phyloP scores from a whole-genome alignment of 441 rosid genomes.

The Pelargonium australe region DNA sequence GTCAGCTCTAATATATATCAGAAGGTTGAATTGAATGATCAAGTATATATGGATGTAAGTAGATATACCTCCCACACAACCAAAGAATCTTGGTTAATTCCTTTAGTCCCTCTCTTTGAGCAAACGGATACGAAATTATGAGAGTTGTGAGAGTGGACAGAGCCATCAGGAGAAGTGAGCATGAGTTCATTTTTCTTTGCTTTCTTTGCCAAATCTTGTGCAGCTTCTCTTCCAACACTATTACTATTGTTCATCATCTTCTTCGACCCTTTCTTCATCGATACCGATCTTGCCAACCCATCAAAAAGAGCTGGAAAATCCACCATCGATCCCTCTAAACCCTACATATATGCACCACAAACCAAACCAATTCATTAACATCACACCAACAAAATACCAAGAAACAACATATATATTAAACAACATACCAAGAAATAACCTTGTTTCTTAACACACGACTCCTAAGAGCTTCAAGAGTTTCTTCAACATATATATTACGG shows the following conservation, averaged over 20 bases:
- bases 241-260: slow-evolving; percentile 15
- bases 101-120: slow-evolving; percentile 76
- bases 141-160: slow-evolving; percentile 40
- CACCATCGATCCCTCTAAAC: slow-evolving; percentile 15
- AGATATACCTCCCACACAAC: slow-evolving; percentile 75
- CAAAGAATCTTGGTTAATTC: slow-evolving; percentile 70
- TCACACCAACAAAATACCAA: background rate
- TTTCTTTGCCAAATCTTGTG: slow-evolving; percentile 52
- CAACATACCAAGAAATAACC: too few species aligned
- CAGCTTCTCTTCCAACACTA: slow-evolving; percentile 54
- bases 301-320: slow-evolving; percentile 50
- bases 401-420: background rate
- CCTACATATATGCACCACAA: background rate
- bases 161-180: slow-evolving; percentile 45
- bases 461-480: background rate
- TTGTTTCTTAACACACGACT: background rate
- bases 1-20: too few species aligned
- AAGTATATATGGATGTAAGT: background rate
- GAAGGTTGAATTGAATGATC: background rate
- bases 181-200: slow-evolving; percentile 60
- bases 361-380: background rate
- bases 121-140: slow-evolving; percentile 51
- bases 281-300: slow-evolving; percentile 49
- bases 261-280: slow-evolving; percentile 44
- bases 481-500: background rate